Evolutionary conservation across 257 asterid genomes (phyloP).

Genomic region (Gentiana straminea): DNA sequence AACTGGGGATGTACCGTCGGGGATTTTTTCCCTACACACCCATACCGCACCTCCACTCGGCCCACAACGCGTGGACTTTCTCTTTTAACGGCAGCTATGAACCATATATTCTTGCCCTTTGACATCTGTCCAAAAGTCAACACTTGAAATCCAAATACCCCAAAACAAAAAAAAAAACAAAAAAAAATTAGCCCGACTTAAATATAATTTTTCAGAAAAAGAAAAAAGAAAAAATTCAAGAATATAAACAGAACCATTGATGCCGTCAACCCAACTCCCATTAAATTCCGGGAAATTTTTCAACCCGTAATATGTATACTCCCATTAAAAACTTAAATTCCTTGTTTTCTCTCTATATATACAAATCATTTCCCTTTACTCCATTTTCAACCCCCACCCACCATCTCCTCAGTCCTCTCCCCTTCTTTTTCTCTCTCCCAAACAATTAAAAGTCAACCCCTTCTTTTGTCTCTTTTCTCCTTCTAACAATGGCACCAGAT

Average conservation of each 20-base stretch:
- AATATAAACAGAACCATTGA: conserved; percentile 19
- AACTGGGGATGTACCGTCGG: too few relatives aligned
- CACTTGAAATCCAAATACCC: conserved; percentile 8
- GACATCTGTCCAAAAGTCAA: conserved; percentile 40
- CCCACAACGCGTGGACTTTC: conserved; percentile 52
- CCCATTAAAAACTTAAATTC: too few relatives aligned
- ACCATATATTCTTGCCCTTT: conserved; percentile 18
- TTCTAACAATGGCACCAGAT: conserved; percentile 30
- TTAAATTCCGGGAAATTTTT: too few relatives aligned
- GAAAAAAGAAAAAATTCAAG: conserved; percentile 1
- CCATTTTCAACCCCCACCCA: not conserved
- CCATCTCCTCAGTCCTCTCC: not conserved
- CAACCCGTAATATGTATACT: too few relatives aligned
- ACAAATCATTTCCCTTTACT: conserved; percentile 4
- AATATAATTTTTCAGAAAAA: not conserved
- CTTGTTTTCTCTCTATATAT: conserved; percentile 8
- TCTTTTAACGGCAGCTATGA: not conserved
- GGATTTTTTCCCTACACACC: not conserved
- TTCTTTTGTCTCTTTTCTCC: conserved; percentile 14
- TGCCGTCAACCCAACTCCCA: conserved; percentile 3
- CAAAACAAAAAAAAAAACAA: not conserved
- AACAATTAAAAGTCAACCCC: not conserved
- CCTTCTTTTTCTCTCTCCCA: conserved; percentile 22
- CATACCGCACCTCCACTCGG: not conserved
- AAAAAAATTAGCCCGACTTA: too few relatives aligned